phyloP scores from a whole-genome alignment of 768 basidiomycete species.

The Boletus rufocinnamomeus region DNA sequence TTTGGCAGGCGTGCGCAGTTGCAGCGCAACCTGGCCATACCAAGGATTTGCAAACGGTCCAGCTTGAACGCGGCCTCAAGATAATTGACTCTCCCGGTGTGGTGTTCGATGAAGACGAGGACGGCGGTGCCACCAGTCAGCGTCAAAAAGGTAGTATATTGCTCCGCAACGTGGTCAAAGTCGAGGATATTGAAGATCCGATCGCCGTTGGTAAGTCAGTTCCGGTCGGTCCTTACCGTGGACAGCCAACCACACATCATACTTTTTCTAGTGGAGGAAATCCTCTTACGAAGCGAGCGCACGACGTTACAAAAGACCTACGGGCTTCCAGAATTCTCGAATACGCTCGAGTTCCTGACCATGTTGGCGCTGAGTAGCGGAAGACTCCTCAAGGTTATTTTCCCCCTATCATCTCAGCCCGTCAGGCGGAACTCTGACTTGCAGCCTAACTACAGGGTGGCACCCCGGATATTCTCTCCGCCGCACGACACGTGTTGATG shows the following conservation, averaged over 20 bases:
- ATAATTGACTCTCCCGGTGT: constrained; percentile 97
- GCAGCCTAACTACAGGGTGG: constrained; percentile 60
- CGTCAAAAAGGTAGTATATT: constrained; percentile 59
- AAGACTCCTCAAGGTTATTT: constrained; percentile 72
- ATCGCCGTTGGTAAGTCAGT: constrained; percentile 73
- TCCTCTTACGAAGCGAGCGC: constrained; percentile 68
- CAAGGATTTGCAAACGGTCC: constrained; percentile 86
- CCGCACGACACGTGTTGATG: constrained; percentile 77
- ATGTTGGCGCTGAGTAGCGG: constrained; percentile 86
- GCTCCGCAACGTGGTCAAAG: constrained; percentile 85
- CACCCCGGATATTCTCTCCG: constrained; percentile 80
- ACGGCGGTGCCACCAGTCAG: constrained; percentile 47
- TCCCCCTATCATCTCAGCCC: background rate
- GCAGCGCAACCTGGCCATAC: constrained; percentile 96
- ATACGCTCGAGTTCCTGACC: constrained; percentile 82
- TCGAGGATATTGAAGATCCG: constrained; percentile 89
- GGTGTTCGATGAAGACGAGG: constrained; percentile 85
- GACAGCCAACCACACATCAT: background rate
- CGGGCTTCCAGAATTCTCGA: constrained; percentile 71
- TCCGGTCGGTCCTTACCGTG: background rate
- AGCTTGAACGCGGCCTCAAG: constrained; percentile 88
- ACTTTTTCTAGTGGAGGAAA: constrained; percentile 72
- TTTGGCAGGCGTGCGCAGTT: constrained; percentile 78
- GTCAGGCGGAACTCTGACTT: background rate
- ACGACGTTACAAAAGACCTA: constrained; percentile 84